Evolutionary conservation across 2,329 filamentous ascomycete species (phyloP).

Genomic region (Botrytis pseudocinerea): DNA sequence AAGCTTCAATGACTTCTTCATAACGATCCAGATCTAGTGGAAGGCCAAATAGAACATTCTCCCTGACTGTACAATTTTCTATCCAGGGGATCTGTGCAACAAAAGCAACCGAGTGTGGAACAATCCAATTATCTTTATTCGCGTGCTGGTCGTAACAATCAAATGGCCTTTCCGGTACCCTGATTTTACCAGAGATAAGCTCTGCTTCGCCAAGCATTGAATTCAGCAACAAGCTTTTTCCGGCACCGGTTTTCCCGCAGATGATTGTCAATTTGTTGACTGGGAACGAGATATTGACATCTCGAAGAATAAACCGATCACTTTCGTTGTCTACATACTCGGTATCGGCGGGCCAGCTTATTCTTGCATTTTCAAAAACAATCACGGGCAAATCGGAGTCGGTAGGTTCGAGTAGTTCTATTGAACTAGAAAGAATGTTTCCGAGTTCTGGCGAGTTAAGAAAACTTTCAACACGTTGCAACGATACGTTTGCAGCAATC

Average conservation of each 20-base stretch:
- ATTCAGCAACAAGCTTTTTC: slow-evolving; percentile 72
- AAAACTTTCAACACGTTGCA: slow-evolving; percentile 69
- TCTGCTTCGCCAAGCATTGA: slow-evolving; percentile 75
- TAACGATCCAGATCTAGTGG: slow-evolving; percentile 68
- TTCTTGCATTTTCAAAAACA: slow-evolving; percentile 62
- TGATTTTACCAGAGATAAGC: slow-evolving; percentile 61
- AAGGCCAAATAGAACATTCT: slow-evolving; percentile 76
- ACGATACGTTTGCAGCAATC: slow-evolving; percentile 71
- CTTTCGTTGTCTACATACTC: slow-evolving; percentile 21
- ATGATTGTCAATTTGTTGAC: slow-evolving; percentile 68
- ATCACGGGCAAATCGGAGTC: slow-evolving; percentile 48
- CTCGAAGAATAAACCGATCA: slow-evolving; percentile 59
- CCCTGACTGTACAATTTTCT: slow-evolving; percentile 72
- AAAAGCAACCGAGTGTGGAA: slow-evolving; percentile 67
- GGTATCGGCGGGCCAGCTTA: slow-evolving; percentile 56
- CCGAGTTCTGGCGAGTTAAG: slow-evolving; percentile 65
- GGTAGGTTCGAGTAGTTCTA: background rate
- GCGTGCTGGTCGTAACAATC: slow-evolving; percentile 59
- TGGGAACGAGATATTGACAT: slow-evolving; percentile 67
- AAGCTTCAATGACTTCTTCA: slow-evolving; percentile 65
- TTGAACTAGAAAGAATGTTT: slow-evolving; percentile 51
- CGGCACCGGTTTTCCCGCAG: slow-evolving; percentile 73
- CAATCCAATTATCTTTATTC: slow-evolving; percentile 62
- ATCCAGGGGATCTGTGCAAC: slow-evolving; percentile 83
- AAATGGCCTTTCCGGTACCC: slow-evolving; percentile 50